phyloP scores from a whole-genome alignment of 108 stramenopile genomes.

The Hondaea fermentalgiana region DNA sequence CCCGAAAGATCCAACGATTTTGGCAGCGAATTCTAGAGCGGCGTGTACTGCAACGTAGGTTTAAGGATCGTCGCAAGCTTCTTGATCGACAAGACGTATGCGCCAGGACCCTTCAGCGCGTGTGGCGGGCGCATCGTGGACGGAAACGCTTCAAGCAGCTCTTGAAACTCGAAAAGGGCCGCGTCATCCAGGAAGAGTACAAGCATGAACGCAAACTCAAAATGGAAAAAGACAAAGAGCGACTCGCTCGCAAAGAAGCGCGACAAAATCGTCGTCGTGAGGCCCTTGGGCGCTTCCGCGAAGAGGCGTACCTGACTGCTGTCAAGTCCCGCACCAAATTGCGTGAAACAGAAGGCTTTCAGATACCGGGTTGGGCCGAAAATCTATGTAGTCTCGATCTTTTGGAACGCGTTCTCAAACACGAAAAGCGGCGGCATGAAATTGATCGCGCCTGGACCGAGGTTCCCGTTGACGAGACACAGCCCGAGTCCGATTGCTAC shows the following conservation, averaged over 20 bases:
- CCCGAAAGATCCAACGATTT: background rate
- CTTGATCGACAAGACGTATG: background rate
- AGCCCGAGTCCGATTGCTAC: background rate
- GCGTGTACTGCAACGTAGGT: background rate
- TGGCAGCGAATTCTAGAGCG: background rate
- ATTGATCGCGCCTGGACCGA: background rate
- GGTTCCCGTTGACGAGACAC: background rate
- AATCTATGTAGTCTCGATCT: background rate
- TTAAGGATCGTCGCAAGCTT: background rate
- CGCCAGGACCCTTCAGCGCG: background rate
- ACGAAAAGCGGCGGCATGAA: background rate
- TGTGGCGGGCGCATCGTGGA: background rate
- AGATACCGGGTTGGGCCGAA: background rate
- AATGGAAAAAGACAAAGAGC: background rate
- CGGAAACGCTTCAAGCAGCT: background rate
- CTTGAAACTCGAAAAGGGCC: background rate
- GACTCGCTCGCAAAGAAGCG: background rate
- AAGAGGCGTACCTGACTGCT: background rate
- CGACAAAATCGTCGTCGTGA: background rate
- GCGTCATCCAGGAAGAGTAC: conserved; percentile 14
- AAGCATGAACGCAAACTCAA: background rate
- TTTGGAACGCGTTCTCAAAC: background rate
- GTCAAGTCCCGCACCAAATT: background rate
- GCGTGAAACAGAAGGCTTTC: background rate
- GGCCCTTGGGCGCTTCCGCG: background rate